Evolutionary conservation across 352 stramenopile species (phyloP).

Genomic region (Phytophthora pisi): DNA sequence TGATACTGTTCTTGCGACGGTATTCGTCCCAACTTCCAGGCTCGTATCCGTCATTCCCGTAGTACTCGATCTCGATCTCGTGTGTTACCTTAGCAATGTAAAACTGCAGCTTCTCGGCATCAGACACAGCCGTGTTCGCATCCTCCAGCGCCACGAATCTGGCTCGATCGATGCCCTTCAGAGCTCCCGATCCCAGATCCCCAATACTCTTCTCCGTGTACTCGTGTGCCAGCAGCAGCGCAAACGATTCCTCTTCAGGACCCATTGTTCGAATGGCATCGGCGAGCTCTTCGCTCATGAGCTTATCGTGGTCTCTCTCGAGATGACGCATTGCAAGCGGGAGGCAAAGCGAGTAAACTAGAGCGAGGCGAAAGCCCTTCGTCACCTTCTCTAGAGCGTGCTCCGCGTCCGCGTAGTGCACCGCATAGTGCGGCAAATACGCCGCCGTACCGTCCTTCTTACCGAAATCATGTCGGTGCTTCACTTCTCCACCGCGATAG

Average conservation of each 20-base stretch:
- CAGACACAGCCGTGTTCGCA: background rate
- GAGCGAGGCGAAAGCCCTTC: background rate
- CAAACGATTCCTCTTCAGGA: background rate
- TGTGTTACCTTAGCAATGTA: background rate
- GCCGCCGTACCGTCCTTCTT: background rate
- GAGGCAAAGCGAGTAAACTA: background rate
- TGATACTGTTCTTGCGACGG: background rate
- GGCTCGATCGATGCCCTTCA: slow-evolving; percentile 1
- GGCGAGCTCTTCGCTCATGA: background rate
- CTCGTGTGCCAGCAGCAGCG: background rate
- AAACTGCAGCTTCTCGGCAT: background rate
- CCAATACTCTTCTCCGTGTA: background rate
- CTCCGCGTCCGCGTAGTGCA: background rate
- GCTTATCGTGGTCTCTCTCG: background rate
- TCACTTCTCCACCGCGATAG: background rate
- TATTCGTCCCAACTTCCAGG: background rate
- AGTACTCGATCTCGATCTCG: background rate
- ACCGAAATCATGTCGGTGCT: background rate
- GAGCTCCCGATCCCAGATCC: background rate
- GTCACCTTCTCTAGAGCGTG: background rate
- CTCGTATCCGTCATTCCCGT: background rate
- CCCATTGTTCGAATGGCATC: background rate
- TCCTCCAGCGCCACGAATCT: background rate
- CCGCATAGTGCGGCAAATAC: background rate
- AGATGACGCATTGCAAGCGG: background rate